Conservation (phyloP, 2,329 filamentous ascomycete genomes). For the Xylaria sp. region DNA sequence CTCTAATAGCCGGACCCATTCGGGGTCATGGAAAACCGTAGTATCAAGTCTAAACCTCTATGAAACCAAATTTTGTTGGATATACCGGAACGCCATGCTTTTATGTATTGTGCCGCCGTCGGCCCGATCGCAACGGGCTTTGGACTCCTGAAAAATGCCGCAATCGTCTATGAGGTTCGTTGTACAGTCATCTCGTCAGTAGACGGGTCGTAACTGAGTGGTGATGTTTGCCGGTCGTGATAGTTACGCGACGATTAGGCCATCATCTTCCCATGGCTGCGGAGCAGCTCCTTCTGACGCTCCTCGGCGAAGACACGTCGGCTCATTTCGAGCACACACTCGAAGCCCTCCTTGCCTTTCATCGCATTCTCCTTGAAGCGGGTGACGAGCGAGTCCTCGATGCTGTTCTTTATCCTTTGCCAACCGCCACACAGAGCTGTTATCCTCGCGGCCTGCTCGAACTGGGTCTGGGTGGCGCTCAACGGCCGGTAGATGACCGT, state of each 20-base stretch:
- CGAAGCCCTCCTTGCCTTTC: constrained; percentile 93
- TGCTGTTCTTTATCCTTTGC: constrained; percentile 96
- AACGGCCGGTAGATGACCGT: constrained; percentile 86
- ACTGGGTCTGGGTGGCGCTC: constrained; percentile 73
- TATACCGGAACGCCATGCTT: constrained; percentile 53
- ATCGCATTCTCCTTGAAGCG: constrained; percentile 91
- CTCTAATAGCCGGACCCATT: constrained; percentile 18
- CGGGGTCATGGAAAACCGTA: not conserved
- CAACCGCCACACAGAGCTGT: constrained; percentile 95
- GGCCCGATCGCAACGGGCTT: constrained; percentile 16
- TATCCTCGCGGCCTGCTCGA: constrained; percentile 90
- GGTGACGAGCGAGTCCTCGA: constrained; percentile 90
- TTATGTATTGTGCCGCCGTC: constrained; percentile 29
- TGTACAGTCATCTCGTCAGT: constrained; percentile 33
- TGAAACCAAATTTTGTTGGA: constrained; percentile 40
- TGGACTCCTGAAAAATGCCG: constrained; percentile 43
- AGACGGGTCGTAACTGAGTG: constrained; percentile 15
- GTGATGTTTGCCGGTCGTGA: constrained; percentile 12
- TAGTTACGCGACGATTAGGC: constrained; percentile 31
- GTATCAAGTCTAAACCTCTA: constrained; percentile 34
- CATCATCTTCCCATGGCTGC: constrained; percentile 48
- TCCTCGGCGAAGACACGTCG: constrained; percentile 92
- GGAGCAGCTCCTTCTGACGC: constrained; percentile 68
- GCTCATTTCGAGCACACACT: constrained; percentile 93
- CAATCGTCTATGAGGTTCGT: constrained; percentile 36